Evolutionary conservation across 1,284 basidiomycete genomes (phyloP).

Genomic region (Peniophora sp.): DNA sequence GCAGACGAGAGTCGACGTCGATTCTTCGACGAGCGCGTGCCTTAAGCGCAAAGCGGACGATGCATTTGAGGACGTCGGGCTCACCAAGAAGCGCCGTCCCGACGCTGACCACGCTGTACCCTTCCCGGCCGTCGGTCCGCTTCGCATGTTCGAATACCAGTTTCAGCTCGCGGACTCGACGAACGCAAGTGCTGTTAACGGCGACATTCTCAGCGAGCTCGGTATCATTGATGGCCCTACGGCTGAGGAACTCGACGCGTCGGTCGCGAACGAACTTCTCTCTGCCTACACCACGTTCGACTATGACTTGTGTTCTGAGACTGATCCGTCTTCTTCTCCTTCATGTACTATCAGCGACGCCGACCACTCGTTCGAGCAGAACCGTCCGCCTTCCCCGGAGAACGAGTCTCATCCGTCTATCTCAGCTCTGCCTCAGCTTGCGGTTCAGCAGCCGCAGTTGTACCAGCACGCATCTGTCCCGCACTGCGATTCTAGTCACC

Average conservation of each 20-base stretch:
- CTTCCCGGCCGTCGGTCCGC: slow-evolving; percentile 11
- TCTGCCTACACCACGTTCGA: neutral
- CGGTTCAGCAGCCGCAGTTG: no score
- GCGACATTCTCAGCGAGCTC: neutral
- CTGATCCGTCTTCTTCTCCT: no score
- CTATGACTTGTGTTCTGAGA: no score
- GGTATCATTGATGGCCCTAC: no score
- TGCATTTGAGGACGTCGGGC: slow-evolving; percentile 3
- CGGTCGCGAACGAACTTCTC: slow-evolving; percentile 1
- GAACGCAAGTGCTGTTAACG: neutral
- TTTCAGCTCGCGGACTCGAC: slow-evolving; percentile 4
- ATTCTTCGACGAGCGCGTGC: neutral
- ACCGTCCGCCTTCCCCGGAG: no score
- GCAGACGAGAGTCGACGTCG: neutral
- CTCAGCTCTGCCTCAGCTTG: no score
- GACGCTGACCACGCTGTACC: slow-evolving; percentile 7
- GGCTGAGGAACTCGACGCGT: neutral
- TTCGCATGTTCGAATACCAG: slow-evolving; percentile 12
- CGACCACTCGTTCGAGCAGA: no score
- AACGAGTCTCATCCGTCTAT: no score
- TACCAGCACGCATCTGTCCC: no score
- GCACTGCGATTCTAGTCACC: no score
- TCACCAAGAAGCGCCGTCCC: slow-evolving; percentile 6
- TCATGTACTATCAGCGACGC: no score
- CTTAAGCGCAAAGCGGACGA: slow-evolving; percentile 1